Percentiles rank a stretch among this genome's conserved stretches.
Conservation (phyloP, 768 basidiomycete genomes). For the Hirschioporus abietinus region DNA sequence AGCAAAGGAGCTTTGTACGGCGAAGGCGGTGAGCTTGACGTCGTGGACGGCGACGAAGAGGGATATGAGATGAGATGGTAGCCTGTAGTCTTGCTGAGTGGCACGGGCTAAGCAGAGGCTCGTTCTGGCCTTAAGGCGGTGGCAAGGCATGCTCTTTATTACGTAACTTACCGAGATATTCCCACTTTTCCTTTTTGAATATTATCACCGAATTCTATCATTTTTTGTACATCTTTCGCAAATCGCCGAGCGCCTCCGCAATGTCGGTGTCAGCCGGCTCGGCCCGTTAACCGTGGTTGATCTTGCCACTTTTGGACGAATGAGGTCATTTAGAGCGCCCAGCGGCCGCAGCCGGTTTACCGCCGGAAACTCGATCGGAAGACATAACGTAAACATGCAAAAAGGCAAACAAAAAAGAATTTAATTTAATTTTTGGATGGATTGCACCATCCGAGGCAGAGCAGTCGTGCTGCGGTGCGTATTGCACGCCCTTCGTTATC, state of each 20-base stretch:
- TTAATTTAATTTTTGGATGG: not conserved
- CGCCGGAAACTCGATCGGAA: not conserved
- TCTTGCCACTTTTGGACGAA: not conserved
- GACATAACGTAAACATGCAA: not conserved
- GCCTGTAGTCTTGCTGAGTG: not conserved
- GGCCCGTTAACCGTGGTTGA: not conserved
- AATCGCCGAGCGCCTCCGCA: not conserved
- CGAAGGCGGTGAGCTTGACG: not conserved
- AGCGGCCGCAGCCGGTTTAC: not conserved
- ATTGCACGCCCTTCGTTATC: not conserved
- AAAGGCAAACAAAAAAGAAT: not conserved
- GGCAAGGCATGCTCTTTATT: not conserved
- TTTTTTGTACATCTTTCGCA: not conserved
- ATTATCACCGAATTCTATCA: not conserved
- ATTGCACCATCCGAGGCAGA: not conserved
- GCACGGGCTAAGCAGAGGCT: not conserved
- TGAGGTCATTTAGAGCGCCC: not conserved
- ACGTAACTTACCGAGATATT: not conserved
- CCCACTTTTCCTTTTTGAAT: not conserved
- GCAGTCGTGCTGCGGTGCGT: not conserved
- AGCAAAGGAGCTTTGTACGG: not conserved
- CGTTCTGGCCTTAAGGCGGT: constrained; percentile 1
- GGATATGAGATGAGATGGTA: not conserved
- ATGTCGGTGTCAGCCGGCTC: not conserved
- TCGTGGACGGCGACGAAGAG: not conserved